Evolutionary conservation across 2,329 filamentous ascomycete species (phyloP).

Genomic region (Aspergillus tubingensis): DNA sequence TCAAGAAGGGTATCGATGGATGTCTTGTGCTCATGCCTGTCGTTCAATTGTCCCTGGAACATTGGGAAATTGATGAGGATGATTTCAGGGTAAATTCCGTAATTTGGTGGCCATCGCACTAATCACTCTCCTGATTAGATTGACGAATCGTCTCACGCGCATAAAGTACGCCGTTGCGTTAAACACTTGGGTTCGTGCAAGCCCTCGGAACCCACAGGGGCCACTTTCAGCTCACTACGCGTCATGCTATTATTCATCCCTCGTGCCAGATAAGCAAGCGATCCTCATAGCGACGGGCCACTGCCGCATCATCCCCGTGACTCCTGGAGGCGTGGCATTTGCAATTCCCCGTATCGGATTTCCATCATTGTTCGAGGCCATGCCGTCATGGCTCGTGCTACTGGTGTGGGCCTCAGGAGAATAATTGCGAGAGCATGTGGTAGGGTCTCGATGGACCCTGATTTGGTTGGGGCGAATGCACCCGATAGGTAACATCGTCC

Average conservation of each 20-base stretch:
- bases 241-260: slow-evolving; percentile 6
- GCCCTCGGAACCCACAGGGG: slow-evolving; percentile 11
- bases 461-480: slow-evolving; percentile 4
- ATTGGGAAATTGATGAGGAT: neutral
- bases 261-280: neutral
- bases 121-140: too few species aligned
- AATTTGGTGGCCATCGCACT: too few species aligned
- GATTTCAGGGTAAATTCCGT: too few species aligned
- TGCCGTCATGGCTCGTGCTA: neutral
- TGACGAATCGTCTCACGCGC: neutral
- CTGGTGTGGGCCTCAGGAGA: neutral
- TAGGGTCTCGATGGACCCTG: slow-evolving; percentile 5
- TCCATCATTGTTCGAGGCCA: neutral
- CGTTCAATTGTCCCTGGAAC: neutral
- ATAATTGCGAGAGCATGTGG: neutral
- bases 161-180: slow-evolving; percentile 12
- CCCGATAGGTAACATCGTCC: neutral
- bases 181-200: slow-evolving; percentile 5
- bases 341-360: too few species aligned
- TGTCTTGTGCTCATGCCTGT: slow-evolving; percentile 13
- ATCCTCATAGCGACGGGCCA: neutral
- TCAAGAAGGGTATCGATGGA: slow-evolving; percentile 3
- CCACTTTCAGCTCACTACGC: slow-evolving; percentile 11
- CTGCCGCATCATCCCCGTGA: neutral
- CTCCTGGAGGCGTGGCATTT: neutral